Percentiles rank a stretch among this genome's conserved stretches.
Conservation (phyloP, 2,329 filamentous ascomycete genomes). For the Leptographium wingfieldii region DNA sequence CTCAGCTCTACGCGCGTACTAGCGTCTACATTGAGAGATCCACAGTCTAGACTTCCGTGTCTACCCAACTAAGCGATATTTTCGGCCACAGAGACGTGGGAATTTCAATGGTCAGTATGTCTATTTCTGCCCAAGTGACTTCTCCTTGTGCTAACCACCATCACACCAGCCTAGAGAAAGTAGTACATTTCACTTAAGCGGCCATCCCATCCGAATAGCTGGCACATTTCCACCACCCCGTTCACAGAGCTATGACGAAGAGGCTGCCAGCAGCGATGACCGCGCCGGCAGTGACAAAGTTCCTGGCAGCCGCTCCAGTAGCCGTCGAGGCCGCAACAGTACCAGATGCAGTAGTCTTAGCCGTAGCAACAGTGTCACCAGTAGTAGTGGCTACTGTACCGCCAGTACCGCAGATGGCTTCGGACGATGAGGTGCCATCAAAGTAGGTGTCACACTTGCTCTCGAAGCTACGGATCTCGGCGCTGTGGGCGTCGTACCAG, state of each 20-base stretch:
- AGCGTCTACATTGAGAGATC: too few relatives aligned
- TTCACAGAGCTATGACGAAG: background rate
- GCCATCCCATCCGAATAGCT: too few relatives aligned
- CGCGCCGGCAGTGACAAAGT: background rate
- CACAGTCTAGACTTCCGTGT: too few relatives aligned
- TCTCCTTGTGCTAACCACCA: too few relatives aligned
- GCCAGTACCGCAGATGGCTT: constrained; percentile 8
- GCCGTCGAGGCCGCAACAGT: background rate
- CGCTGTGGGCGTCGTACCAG: constrained; percentile 16
- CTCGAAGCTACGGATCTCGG: constrained; percentile 12
- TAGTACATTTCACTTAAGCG: too few relatives aligned
- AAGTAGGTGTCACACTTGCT: constrained; percentile 11
- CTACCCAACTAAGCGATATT: too few relatives aligned
- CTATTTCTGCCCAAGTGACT: too few relatives aligned
- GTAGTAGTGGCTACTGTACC: constrained; percentile 1
- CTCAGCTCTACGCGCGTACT: too few relatives aligned
- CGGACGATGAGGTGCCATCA: background rate
- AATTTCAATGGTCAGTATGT: too few relatives aligned
- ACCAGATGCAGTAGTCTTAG: background rate
- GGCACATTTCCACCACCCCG: too few relatives aligned
- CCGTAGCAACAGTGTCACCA: background rate
- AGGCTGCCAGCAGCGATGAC: background rate
- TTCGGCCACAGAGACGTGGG: too few relatives aligned
- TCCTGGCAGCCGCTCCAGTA: background rate
- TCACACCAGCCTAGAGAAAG: too few relatives aligned